A percentile compares a stretch with the other conserved stretches of the same genome.
phyloP scores from a whole-genome alignment of 768 basidiomycete genomes.

The Pleurotus tuoliensis region DNA sequence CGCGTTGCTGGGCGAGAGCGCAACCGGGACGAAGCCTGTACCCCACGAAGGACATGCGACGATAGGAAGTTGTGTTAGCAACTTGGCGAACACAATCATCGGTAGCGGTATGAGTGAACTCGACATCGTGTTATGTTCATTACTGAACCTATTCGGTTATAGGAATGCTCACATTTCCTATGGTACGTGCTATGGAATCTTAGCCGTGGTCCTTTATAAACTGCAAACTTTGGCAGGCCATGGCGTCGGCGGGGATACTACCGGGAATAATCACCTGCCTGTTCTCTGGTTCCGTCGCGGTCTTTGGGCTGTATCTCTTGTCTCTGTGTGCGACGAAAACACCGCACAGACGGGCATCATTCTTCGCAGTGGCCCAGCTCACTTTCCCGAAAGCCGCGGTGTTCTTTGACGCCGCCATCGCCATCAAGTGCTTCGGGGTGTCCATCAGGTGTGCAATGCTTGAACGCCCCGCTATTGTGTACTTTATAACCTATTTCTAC shows the following conservation, averaged over 20 bases:
- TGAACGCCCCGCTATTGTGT: slow-evolving; percentile 6
- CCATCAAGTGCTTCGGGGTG: slow-evolving; percentile 95
- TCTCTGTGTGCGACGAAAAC: slow-evolving; percentile 78
- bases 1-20: slow-evolving; percentile 53
- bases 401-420: slow-evolving; percentile 92
- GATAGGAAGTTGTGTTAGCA: slow-evolving; percentile 67
- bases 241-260: slow-evolving; percentile 86
- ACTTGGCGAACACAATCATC: slow-evolving; percentile 87
- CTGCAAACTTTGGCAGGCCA: slow-evolving; percentile 48
- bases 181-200: slow-evolving; percentile 42
- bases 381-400: slow-evolving; percentile 87
- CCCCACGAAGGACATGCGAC: slow-evolving; percentile 63
- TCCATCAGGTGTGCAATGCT: slow-evolving; percentile 66
- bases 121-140: background rate
- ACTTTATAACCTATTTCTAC: background rate
- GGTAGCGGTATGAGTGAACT: slow-evolving; percentile 64
- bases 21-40: slow-evolving; percentile 14
- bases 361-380: slow-evolving; percentile 77
- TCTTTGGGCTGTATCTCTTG: slow-evolving; percentile 87
- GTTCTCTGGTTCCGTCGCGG: slow-evolving; percentile 71
- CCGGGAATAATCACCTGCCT: slow-evolving; percentile 88
- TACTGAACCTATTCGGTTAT: background rate
- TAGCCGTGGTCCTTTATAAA: background rate
- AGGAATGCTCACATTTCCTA: slow-evolving; percentile 89
- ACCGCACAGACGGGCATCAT: slow-evolving; percentile 72